Percentiles rank a stretch among this genome's conserved stretches.
These are phyloP conservation scores for Geoglossum cookeanum DNA, from an alignment of 2,329 filamentous ascomycete genomes.

Conservation along the genomic window DNA sequence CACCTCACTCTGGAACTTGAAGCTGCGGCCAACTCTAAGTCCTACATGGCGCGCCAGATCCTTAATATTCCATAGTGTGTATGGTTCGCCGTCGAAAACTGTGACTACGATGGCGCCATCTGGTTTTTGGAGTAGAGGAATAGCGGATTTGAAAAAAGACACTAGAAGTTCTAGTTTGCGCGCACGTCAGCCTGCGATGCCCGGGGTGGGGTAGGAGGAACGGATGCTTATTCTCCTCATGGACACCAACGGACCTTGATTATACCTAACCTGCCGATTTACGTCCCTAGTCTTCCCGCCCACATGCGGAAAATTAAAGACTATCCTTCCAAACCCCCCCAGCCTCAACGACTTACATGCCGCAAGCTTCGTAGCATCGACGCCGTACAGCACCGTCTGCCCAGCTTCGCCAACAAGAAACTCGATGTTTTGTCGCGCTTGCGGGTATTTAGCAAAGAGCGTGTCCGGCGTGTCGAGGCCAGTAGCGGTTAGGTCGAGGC, in stretches of 20 bases:
- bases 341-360: background rate
- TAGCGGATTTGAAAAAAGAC: slow-evolving; percentile 41
- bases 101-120: slow-evolving; percentile 53
- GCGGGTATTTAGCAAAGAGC: slow-evolving; percentile 56
- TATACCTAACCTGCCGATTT: slow-evolving; percentile 81
- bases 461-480: slow-evolving; percentile 41
- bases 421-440: slow-evolving; percentile 32
- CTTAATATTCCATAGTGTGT: slow-evolving; percentile 85
- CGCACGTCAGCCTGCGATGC: background rate
- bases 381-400: slow-evolving; percentile 10
- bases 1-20: slow-evolving; percentile 42
- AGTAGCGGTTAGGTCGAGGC: slow-evolving; percentile 48
- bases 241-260: slow-evolving; percentile 35
- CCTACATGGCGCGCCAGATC: slow-evolving; percentile 68
- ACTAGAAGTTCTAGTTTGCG: slow-evolving; percentile 40
- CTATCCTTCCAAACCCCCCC: slow-evolving; percentile 48
- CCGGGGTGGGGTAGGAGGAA: too few species aligned
- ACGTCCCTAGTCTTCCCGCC: slow-evolving; percentile 84
- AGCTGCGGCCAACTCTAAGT: slow-evolving; percentile 50
- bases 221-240: too few species aligned
- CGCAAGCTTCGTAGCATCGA: slow-evolving; percentile 1
- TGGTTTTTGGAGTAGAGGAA: slow-evolving; percentile 24
- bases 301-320: slow-evolving; percentile 96
- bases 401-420: slow-evolving; percentile 51
- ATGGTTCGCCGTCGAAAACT: slow-evolving; percentile 83